Percentiles rank a stretch among this genome's conserved stretches.
Evolutionary conservation across 2,329 filamentous ascomycete genomes (phyloP).

Genomic region (Alternaria postmessia): DNA sequence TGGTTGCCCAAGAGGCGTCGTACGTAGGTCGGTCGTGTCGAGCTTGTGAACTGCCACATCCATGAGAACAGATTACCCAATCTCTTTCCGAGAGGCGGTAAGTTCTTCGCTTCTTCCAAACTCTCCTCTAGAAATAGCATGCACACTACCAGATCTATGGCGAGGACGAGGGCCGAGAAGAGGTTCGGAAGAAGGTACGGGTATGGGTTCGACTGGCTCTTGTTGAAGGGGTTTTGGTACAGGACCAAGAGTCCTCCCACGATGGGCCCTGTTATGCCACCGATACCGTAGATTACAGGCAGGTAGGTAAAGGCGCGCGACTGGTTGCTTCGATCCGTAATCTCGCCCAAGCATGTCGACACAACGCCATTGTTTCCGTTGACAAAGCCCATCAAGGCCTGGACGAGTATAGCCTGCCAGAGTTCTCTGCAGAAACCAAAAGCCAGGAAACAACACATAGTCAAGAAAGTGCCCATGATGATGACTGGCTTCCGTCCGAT

Average conservation of each 20-base stretch:
- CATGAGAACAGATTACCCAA: constrained; percentile 69
- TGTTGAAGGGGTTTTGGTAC: constrained; percentile 64
- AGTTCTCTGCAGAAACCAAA: constrained; percentile 88
- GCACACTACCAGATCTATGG: constrained; percentile 75
- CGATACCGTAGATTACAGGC: constrained; percentile 94
- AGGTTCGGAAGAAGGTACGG: constrained; percentile 89
- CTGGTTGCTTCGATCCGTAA: constrained; percentile 95
- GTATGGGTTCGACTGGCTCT: constrained; percentile 65
- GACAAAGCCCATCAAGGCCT: constrained; percentile 87
- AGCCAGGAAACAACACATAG: constrained; percentile 79
- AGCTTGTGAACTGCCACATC: constrained; percentile 74
- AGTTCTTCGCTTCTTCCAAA: constrained; percentile 69
- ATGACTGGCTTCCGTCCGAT: constrained; percentile 85
- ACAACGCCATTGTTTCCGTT: constrained; percentile 97
- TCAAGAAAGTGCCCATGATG: constrained; percentile 80
- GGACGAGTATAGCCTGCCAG: constrained; percentile 85
- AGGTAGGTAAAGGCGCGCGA: constrained; percentile 92
- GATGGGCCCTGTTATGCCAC: constrained; percentile 90
- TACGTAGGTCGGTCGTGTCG: constrained; percentile 67
- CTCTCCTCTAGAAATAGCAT: constrained; percentile 89
- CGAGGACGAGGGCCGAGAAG: constrained; percentile 74
- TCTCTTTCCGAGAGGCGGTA: constrained; percentile 68
- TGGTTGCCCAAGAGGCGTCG: constrained; percentile 48
- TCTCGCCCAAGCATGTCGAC: constrained; percentile 90
- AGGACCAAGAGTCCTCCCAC: constrained; percentile 86